Evolutionary conservation across 2,329 filamentous ascomycete genomes (phyloP).

Genomic region (Aspergillus brasiliensis): DNA sequence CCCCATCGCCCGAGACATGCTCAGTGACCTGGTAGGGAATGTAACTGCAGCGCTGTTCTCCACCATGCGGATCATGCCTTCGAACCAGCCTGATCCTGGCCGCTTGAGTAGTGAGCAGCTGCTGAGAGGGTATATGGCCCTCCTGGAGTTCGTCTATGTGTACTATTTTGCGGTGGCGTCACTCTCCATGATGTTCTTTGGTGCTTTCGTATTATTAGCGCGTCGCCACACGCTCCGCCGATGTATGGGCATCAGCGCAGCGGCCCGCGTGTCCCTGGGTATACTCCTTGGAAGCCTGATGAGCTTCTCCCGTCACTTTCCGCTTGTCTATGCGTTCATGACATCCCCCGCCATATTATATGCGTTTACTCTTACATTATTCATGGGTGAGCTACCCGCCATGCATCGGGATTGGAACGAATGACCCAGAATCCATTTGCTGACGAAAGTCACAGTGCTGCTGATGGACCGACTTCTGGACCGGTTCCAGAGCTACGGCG

Average conservation of each 20-base stretch:
- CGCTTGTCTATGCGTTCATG: slow-evolving; percentile 42
- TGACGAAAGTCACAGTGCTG: slow-evolving; percentile 29
- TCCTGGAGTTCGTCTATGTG: slow-evolving; percentile 43
- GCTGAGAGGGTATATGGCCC: slow-evolving; percentile 39
- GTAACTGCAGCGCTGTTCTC: slow-evolving; percentile 45
- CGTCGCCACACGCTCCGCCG: slow-evolving; percentile 27
- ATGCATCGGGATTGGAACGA: background rate
- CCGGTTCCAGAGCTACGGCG: slow-evolving; percentile 21
- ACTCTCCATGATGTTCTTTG: slow-evolving; percentile 40
- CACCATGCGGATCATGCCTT: slow-evolving; percentile 42
- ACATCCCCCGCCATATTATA: slow-evolving; percentile 43
- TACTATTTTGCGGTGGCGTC: slow-evolving; percentile 44
- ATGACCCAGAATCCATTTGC: background rate
- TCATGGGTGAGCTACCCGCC: slow-evolving; percentile 29
- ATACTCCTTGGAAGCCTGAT: slow-evolving; percentile 31
- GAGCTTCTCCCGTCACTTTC: slow-evolving; percentile 34
- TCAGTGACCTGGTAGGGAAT: slow-evolving; percentile 41
- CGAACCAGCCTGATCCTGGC: slow-evolving; percentile 29
- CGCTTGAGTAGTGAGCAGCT: slow-evolving; percentile 33
- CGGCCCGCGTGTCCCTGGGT: slow-evolving; percentile 33
- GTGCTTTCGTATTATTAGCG: slow-evolving; percentile 34
- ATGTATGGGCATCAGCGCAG: slow-evolving; percentile 29
- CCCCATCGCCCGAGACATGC: slow-evolving; percentile 28
- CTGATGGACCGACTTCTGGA: slow-evolving; percentile 41
- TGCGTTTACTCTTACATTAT: slow-evolving; percentile 34